phyloP scores from a whole-genome alignment of 305 asterid species.

The Salvia sclarea region DNA sequence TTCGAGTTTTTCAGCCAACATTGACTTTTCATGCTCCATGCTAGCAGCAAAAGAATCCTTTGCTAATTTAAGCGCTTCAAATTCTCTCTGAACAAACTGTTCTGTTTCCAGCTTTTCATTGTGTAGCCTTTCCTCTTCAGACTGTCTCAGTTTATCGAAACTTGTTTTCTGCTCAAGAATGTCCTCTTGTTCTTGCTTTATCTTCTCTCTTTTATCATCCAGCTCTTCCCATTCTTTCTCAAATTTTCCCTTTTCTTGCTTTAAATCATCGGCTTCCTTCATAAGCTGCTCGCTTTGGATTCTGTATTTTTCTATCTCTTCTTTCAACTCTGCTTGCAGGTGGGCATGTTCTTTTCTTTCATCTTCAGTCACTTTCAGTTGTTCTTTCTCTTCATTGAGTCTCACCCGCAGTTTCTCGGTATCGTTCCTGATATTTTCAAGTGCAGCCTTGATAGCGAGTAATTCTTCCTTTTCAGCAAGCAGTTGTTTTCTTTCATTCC shows the following conservation, averaged over 20 bases:
- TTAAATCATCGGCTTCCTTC: constrained; percentile 82
- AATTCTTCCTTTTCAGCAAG: constrained; percentile 66
- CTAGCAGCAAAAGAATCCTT: constrained; percentile 76
- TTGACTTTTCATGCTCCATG: constrained; percentile 77
- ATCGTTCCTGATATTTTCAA: constrained; percentile 67
- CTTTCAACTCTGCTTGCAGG: constrained; percentile 76
- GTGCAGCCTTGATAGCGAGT: constrained; percentile 56
- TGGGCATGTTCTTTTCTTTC: constrained; percentile 73
- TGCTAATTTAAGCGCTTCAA: constrained; percentile 75
- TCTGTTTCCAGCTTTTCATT: constrained; percentile 76
- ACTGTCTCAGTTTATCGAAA: constrained; percentile 54
- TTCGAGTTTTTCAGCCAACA: constrained; percentile 54
- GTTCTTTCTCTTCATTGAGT: constrained; percentile 66
- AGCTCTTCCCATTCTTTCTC: constrained; percentile 98
- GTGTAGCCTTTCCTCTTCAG: constrained; percentile 72
- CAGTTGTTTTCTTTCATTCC: constrained; percentile 53
- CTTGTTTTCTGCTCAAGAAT: constrained; percentile 52
- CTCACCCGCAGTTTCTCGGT: constrained; percentile 56
- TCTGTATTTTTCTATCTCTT: constrained; percentile 81
- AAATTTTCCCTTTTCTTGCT: constrained; percentile 83
- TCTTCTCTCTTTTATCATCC: constrained; percentile 67
- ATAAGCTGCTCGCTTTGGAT: constrained; percentile 62
- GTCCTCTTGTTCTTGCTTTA: constrained; percentile 65
- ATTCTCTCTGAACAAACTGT: constrained; percentile 61
- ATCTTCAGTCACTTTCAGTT: constrained; percentile 77